These are phyloP conservation scores for Paecilomyces variotii DNA, from an alignment of 2,329 filamentous ascomycete genomes.

Conservation along the genomic window DNA sequence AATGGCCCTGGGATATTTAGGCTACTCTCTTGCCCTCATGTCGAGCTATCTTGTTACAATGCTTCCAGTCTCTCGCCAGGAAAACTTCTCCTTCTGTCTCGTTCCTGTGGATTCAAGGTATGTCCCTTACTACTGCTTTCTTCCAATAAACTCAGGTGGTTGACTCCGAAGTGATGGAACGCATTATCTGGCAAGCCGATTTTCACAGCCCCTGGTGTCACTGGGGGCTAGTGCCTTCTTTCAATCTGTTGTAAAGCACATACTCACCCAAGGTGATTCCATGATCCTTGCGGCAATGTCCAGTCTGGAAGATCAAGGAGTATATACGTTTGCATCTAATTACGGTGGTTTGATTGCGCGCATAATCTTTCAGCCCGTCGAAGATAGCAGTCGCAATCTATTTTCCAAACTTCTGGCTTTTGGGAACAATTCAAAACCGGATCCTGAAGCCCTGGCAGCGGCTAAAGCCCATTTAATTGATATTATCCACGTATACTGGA, in stretches of 20 bases:
- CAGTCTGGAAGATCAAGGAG: constrained; percentile 71
- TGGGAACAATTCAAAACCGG: constrained; percentile 10
- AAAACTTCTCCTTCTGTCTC: constrained; percentile 62
- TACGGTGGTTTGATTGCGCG: constrained; percentile 85
- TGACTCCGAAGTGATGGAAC: constrained; percentile 15
- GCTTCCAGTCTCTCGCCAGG: constrained; percentile 45
- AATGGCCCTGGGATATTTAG: constrained; percentile 79
- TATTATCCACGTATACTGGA: constrained; percentile 63
- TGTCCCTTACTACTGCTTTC: constrained; percentile 7
- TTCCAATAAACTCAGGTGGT: constrained; percentile 7
- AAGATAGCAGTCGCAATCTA: constrained; percentile 84
- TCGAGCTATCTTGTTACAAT: constrained; percentile 61
- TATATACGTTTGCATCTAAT: constrained; percentile 89
- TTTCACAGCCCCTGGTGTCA: constrained; percentile 62
- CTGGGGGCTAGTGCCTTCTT: constrained; percentile 76
- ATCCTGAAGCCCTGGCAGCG: constrained; percentile 12
- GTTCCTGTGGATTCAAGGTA: constrained; percentile 37
- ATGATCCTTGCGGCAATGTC: constrained; percentile 75
- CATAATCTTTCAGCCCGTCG: constrained; percentile 86
- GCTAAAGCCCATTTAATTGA: constrained; percentile 25
- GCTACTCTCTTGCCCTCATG: constrained; percentile 63
- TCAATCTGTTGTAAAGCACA: constrained; percentile 83
- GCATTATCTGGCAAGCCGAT: constrained; percentile 50
- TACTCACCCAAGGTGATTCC: constrained; percentile 90
- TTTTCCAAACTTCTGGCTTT: constrained; percentile 70